Evolutionary conservation across 169 alveolate genomes (phyloP), one percentile per base, ranked within the genome.

Genomic region (Cryptosporidium canis): DNA sequence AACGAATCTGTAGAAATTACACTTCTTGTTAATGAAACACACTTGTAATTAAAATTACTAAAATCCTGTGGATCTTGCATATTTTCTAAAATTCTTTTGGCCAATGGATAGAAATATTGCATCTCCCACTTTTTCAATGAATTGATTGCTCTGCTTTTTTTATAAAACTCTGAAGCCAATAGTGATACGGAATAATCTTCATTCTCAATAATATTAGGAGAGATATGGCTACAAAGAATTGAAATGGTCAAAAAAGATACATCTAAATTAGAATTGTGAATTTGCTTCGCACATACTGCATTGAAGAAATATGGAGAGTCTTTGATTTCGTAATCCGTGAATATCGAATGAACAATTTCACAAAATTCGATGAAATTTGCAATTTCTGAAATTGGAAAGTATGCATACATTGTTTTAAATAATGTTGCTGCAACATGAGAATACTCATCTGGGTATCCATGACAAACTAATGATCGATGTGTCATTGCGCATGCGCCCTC

Each of bases 101-200:
- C 87, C 29, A 77, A 5, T 4, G 87, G 87, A 41, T 61, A 58
- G 24, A 77, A 77, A 77, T 77, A 77, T 21, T 55, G 77, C 24
- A 39, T 7, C 61, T 77, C 87, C 87, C 87, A 77, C 21, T 61
- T 77, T 58, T 58, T 77, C 27, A 77, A 35, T 39, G 87, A 77
- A 29, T 77, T 61, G 12, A 77, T 77, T 41, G 31, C 61, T 77
- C 35, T 55, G 16, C 87, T 77, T 24, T 56, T 37, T 61, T 39
- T 77, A 61, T 11, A 77, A 61, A 77, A 58, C 31, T 77, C 87
- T 24, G 87, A 77, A 8, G 33, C 87, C 63, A 77, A 41, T 33
- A 77, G 61, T 37, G 63, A 55, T 27, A 53, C 64, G 7, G 65
- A 24, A 53, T 43, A 77, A 77, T 61, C 41, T 21, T 77, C 87